Base-by-base conservation (phyloP, 1,284 basidiomycete genomes). In the Leccinum solheimii region DNA sequence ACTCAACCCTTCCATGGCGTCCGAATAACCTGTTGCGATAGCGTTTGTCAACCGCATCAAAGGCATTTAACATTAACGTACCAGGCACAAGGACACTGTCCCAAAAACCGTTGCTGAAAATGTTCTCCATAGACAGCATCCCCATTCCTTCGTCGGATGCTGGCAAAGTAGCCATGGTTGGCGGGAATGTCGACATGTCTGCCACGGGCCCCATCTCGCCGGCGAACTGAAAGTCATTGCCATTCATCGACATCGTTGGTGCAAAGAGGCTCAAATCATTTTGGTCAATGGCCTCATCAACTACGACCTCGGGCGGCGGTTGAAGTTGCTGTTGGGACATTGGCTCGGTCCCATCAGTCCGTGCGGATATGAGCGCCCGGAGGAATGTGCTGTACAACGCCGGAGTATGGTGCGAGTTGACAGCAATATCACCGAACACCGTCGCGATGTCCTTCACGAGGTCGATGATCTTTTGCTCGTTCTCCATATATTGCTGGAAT, bases 341-440 rank as follows among this genome's bases (percentile, higher is more conserved):
- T 11, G 70, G 71, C 34, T 70, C 68, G 6, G 66, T 70, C 48
- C 62, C 71, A 52, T 87, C 83, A 26, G 81, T 78, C 66, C 86
- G 86, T 21, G 84, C 86, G 6, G 85, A 82, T 61, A 90, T 83
- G 26, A 94, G 85, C 11, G 92, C 92, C 6, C 90, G 87, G 26
- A 97, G 82, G 80, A 97, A 95, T 14, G 86, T 82, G 68, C 90
- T 88, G 78, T 97, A 97, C 58, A 97, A 81, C 5, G 91, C 87
- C 0, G 93, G 93, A 1, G 94, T 94, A 71, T 97, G 94, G 9
- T 85, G 79, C 1, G 87, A 79, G 68, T 89, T 88, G 51, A 86
- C 87, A 23, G 94, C 87, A 58, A 90, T 84, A 26, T 80, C 81
- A 68, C 94, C 92, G 30, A 96, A 81, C 0, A 87, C 81, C 65